Base-by-base conservation (phyloP, 1,284 basidiomycete genomes). In the Porodaedalea pini region DNA sequence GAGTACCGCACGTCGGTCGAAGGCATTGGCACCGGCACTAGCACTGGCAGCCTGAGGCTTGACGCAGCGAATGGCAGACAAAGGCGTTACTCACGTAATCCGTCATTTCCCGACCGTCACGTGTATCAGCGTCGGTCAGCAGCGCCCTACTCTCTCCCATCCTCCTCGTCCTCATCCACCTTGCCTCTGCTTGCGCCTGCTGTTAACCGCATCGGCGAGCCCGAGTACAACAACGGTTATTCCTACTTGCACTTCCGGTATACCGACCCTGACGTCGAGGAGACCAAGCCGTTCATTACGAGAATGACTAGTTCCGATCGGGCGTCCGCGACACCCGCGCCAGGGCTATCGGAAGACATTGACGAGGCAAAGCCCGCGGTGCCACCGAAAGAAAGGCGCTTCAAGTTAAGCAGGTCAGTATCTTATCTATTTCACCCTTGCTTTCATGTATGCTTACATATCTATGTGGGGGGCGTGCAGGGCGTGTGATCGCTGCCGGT, bases 401-500 rank as follows among this genome's bases (percentile, higher is more conserved):
- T 91, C 76, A 91, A 91, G 75, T 73, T 91, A 58, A 90, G 86
- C 80, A 86, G 88, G 89, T 87, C 62, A 48, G 81, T 72, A 50
- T 21, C 45, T 62, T 54, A 47, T 56, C 50, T 25, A 60, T 40
- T 5, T 45, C n/a, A 34, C 41, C 36, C 25, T 49, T 41, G 34
- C 8, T 17, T 39, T 17, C 7, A 21, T 32, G 7, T 11, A 7
- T 19, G 15, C n/a, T 15, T 17, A 37, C 27, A 21, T 32, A 29
- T 43, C 32, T 56, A 39, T 39, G 45, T 25, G 32, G 44, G 39
- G 19, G 17, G 10, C 59, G 29, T 52, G 27, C 59, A 90, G 89
- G 69, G 88, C 88, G 60, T 91, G 88, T 75, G 88, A 91, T 78
- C 85, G 89, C 60, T 91, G 88, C 77, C 82, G 88, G 88, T 90